Conservation (phyloP, 768 basidiomycete genomes). For the Amanita rubescens region DNA sequence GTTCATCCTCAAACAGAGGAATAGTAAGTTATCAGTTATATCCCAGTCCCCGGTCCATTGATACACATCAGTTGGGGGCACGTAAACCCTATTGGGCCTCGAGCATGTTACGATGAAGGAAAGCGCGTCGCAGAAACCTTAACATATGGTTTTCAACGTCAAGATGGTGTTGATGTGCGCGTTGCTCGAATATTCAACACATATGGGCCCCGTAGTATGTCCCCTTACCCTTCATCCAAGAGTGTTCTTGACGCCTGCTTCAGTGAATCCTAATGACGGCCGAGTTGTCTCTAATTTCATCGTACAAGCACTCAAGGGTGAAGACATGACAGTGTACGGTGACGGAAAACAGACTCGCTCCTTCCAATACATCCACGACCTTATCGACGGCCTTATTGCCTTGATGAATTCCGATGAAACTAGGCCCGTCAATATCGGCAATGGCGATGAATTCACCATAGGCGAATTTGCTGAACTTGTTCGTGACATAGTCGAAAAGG, state of each 20-base stretch:
- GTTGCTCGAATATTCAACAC: constrained; percentile 99
- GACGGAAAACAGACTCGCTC: constrained; percentile 92
- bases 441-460: constrained; percentile 93
- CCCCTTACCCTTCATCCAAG: not conserved
- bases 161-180: constrained; percentile 92
- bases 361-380: constrained; percentile 98
- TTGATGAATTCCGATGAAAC: constrained; percentile 94
- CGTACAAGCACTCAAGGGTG: constrained; percentile 91
- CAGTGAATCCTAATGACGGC: constrained; percentile 95
- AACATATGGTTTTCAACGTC: constrained; percentile 92
- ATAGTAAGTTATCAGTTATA: constrained; percentile 51
- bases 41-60: constrained; percentile 8
- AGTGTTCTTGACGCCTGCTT: not conserved
- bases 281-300: constrained; percentile 99
- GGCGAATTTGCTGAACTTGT: constrained; percentile 91
- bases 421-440: constrained; percentile 95
- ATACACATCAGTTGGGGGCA: constrained; percentile 74
- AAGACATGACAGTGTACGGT: constrained; percentile 96
- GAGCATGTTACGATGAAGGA: constrained; percentile 99
- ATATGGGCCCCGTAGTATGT: constrained; percentile 78
- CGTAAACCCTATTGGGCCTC: constrained; percentile 96
- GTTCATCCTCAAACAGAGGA: constrained; percentile 96
- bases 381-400: constrained; percentile 87
- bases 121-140: constrained; percentile 98
- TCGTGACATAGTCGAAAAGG: constrained; percentile 86